Evolutionary conservation across 2,329 filamentous ascomycete species (phyloP).

Genomic region (Aspergillus arachidicola): DNA sequence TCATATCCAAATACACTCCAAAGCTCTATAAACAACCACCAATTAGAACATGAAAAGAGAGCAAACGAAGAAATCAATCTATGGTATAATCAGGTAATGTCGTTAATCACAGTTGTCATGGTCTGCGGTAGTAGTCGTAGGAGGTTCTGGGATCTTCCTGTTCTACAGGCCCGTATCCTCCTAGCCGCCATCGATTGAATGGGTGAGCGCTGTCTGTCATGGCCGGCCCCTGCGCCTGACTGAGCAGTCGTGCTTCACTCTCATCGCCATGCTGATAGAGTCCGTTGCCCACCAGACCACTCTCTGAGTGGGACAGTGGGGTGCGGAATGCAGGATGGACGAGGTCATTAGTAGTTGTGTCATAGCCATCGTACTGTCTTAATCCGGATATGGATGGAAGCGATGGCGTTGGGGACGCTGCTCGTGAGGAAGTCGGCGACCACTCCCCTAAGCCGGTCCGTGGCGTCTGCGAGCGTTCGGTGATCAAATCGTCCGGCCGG

Average conservation of each 20-base stretch:
- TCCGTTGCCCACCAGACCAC: conserved; percentile 22
- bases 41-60: neutral
- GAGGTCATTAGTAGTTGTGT: conserved; percentile 24
- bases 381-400: conserved; percentile 30
- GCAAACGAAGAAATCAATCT: neutral
- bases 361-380: conserved; percentile 30
- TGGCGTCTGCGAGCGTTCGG: conserved; percentile 48
- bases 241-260: conserved; percentile 42
- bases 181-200: conserved; percentile 38
- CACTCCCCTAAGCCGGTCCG: conserved; percentile 40
- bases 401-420: conserved; percentile 45
- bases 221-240: conserved; percentile 37
- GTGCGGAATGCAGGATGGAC: conserved; percentile 43
- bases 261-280: conserved; percentile 43
- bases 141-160: conserved; percentile 40
- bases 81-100: conserved; percentile 1
- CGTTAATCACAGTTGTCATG: conserved; percentile 18
- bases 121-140: conserved; percentile 37
- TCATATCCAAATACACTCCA: conserved; percentile 4
- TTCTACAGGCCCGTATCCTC: conserved; percentile 41
- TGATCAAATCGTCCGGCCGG: conserved; percentile 48
- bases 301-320: conserved; percentile 30
- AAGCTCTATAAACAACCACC: conserved; percentile 1
- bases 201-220: conserved; percentile 23
- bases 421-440: conserved; percentile 43